A percentile compares a stretch with the other conserved stretches of the same genome.
Conservation (phyloP, 768 basidiomycete species). For the Pisolithus microcarpus region DNA sequence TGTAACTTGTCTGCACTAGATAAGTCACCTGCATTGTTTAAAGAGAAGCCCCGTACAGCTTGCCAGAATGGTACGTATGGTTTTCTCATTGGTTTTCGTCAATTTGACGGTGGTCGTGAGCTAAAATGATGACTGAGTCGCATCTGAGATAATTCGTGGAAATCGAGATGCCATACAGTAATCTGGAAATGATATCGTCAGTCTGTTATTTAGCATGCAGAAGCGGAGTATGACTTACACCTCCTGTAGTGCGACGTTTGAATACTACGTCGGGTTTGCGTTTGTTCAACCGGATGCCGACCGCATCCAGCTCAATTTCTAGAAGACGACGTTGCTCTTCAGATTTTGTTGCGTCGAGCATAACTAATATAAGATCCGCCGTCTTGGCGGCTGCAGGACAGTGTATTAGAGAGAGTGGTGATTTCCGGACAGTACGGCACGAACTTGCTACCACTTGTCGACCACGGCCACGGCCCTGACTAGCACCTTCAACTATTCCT, state of each 20-base stretch:
- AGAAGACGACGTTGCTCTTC: conserved; percentile 84
- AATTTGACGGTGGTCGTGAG: conserved; percentile 90
- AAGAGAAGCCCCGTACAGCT: conserved; percentile 48
- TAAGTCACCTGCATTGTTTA: conserved; percentile 3
- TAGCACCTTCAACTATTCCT: conserved; percentile 92
- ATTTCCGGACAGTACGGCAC: conserved; percentile 10
- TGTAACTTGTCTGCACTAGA: conserved; percentile 66
- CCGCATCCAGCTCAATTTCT: conserved; percentile 92
- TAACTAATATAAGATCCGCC: conserved; percentile 87
- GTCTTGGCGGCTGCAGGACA: conserved; percentile 63
- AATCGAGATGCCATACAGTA: conserved; percentile 37
- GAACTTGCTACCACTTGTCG: conserved; percentile 91
- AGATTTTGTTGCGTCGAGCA: conserved; percentile 90
- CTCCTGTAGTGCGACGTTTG: conserved; percentile 88
- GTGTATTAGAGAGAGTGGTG: conserved; percentile 4
- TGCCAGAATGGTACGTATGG: conserved; percentile 86
- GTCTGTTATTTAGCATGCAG: neutral
- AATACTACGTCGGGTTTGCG: conserved; percentile 89
- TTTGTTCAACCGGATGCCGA: conserved; percentile 92
- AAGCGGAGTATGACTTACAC: conserved; percentile 43
- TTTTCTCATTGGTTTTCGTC: conserved; percentile 92
- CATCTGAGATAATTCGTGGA: neutral
- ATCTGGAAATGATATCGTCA: conserved; percentile 40
- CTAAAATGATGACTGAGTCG: conserved; percentile 23
- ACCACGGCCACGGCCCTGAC: conserved; percentile 85